Conservation (phyloP, 768 basidiomycete species). For the Lactifluus hygrophoroides region DNA sequence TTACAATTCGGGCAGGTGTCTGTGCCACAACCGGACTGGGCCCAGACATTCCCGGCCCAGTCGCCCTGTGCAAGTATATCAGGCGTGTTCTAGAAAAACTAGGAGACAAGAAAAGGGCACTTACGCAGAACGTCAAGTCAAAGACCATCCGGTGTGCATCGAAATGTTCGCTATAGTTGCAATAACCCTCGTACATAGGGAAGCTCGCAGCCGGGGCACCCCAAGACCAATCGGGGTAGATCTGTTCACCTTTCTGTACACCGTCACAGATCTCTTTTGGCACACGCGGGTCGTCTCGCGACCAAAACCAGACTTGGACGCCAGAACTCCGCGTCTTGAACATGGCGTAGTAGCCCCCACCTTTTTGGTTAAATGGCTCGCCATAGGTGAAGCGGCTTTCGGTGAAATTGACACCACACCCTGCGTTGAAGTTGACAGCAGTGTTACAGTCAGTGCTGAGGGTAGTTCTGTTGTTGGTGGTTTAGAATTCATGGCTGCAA, state of each 20-base stretch:
- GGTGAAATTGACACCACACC: conserved; percentile 46
- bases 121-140: conserved; percentile 55
- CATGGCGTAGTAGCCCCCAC: conserved; percentile 58
- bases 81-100: not conserved
- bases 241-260: not conserved
- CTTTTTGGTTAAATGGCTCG: conserved; percentile 37
- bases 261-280: conserved; percentile 34
- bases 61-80: conserved; percentile 10
- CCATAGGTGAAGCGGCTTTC: conserved; percentile 36
- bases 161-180: conserved; percentile 47
- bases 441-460: conserved; percentile 43
- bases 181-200: conserved; percentile 32
- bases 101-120: conserved; percentile 16
- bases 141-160: conserved; percentile 46
- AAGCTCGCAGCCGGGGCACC: conserved; percentile 43
- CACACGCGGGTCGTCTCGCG: conserved; percentile 35
- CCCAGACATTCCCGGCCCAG: conserved; percentile 13
- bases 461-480: conserved; percentile 27
- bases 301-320: conserved; percentile 57
- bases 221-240: conserved; percentile 27
- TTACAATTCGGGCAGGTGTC: conserved; percentile 39
- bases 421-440: conserved; percentile 44
- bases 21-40: conserved; percentile 30
- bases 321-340: conserved; percentile 33
- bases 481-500: not conserved